Conservation (phyloP, 2,329 filamentous ascomycete species). For the Talaromyces sp. region DNA sequence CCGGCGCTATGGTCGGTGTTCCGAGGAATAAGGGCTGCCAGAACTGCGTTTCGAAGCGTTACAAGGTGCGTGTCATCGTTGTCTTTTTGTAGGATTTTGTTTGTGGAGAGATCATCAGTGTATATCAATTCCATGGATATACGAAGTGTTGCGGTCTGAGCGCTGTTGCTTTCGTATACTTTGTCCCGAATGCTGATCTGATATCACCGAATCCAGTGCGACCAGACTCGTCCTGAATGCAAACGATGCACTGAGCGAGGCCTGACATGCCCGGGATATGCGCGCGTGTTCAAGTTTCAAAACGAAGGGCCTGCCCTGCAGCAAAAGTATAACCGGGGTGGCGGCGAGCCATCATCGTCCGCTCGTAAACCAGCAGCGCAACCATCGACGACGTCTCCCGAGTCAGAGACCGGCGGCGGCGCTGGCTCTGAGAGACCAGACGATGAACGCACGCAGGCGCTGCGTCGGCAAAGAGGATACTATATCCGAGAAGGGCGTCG, state of each 20-base stretch:
- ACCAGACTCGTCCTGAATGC: conserved; percentile 21
- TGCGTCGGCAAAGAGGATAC: background rate
- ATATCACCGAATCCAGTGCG: conserved; percentile 18
- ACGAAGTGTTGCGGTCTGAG: background rate
- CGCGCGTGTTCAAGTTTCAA: conserved; percentile 22
- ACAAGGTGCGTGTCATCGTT: conserved; percentile 14
- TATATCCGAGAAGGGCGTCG: background rate
- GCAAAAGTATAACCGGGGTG: conserved; percentile 17
- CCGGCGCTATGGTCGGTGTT: conserved; percentile 26
- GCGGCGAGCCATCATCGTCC: background rate
- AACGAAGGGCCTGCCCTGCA: conserved; percentile 25
- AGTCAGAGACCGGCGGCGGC: background rate
- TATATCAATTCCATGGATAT: background rate
- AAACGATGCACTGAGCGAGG: conserved; percentile 24
- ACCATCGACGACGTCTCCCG: background rate
- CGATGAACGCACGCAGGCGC: background rate
- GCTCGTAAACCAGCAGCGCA: background rate
- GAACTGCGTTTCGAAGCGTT: conserved; percentile 21
- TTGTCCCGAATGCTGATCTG: background rate
- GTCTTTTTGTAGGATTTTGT: background rate
- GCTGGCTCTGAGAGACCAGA: background rate
- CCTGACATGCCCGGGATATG: conserved; percentile 20
- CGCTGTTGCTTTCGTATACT: background rate
- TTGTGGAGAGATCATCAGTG: background rate
- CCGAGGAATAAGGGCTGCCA: conserved; percentile 29